These are phyloP conservation scores for Laetiporus sulphureus DNA, from an alignment of 1,284 basidiomycete genomes.

Conservation along the genomic window DNA sequence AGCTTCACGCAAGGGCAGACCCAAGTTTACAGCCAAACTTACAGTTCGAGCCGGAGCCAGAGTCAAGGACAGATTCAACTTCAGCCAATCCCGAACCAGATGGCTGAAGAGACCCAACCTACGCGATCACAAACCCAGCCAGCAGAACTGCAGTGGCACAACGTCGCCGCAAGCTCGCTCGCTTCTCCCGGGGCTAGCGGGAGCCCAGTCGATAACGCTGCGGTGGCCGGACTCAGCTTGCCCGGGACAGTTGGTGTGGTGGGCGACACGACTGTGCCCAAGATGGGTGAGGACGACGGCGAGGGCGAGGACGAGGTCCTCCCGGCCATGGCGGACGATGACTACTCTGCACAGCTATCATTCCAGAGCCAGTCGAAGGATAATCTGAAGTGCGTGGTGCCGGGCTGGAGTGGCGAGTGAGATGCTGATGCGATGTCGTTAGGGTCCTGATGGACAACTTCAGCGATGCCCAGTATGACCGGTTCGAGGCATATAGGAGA, in stretches of 20 bases:
- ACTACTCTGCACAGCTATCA: slow-evolving; percentile 71
- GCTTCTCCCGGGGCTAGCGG: slow-evolving; percentile 8
- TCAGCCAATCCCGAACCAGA: too few species aligned
- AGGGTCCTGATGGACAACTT: slow-evolving; percentile 87
- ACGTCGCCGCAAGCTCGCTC: slow-evolving; percentile 8
- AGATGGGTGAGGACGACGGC: slow-evolving; percentile 29
- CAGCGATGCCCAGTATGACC: slow-evolving; percentile 76
- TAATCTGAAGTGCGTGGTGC: slow-evolving; percentile 72
- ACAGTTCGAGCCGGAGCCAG: too few species aligned
- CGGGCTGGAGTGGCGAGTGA: too few species aligned
- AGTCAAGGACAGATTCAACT: too few species aligned
- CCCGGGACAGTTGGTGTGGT: slow-evolving; percentile 15
- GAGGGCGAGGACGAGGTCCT: slow-evolving; percentile 71
- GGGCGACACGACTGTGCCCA: slow-evolving; percentile 13
- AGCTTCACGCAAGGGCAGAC: too few species aligned
- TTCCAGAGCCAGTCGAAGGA: slow-evolving; percentile 82
- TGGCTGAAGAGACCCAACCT: too few species aligned
- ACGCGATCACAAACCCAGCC: too few species aligned
- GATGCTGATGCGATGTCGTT: slow-evolving; percentile 1
- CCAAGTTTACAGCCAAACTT: too few species aligned
- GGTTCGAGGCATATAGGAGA: slow-evolving; percentile 83
- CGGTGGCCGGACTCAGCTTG: slow-evolving; percentile 21
- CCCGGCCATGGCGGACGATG: slow-evolving; percentile 80
- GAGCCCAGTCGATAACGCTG: slow-evolving; percentile 11
- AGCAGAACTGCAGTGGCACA: slow-evolving; percentile 18